phyloP scores from a whole-genome alignment of 768 basidiomycete species.

The Boletus barrowsii region DNA sequence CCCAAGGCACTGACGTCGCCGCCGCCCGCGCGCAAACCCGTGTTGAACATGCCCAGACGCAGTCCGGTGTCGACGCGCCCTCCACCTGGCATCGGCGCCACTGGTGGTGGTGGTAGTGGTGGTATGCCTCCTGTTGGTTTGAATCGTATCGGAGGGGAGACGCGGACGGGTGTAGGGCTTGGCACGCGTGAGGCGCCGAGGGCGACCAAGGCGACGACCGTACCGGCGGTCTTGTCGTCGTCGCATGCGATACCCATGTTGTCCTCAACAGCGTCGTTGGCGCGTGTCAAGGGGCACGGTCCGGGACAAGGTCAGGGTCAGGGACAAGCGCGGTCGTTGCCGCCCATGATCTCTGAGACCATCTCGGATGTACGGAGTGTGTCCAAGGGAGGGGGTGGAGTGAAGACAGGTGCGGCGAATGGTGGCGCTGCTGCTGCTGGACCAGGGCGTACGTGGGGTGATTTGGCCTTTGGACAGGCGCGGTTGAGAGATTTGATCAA shows the following conservation, averaged over 20 bases:
- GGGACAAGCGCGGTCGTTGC: constrained; percentile 16
- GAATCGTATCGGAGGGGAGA: neutral
- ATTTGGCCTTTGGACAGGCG: constrained; percentile 75
- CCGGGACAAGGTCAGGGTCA: constrained; percentile 12
- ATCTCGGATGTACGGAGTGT: constrained; percentile 16
- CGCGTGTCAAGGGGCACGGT: constrained; percentile 38
- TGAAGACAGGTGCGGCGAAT: neutral
- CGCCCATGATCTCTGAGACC: constrained; percentile 37
- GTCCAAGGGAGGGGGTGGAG: constrained; percentile 8
- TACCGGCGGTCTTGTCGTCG: constrained; percentile 66
- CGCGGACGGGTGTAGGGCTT: constrained; percentile 5
- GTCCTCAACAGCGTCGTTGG: constrained; percentile 75
- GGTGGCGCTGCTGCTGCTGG: neutral
- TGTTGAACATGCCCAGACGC: constrained; percentile 9
- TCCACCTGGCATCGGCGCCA: neutral
- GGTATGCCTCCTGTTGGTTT: neutral
- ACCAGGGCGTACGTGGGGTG: constrained; percentile 31
- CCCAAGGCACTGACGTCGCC: neutral
- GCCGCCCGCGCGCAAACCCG: constrained; percentile 12
- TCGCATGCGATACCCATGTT: constrained; percentile 71
- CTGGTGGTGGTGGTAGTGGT: neutral
- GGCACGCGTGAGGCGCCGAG: constrained; percentile 24
- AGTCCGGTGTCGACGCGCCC: constrained; percentile 2
- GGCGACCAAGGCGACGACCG: constrained; percentile 59
- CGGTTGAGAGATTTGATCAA: constrained; percentile 74